Evolutionary conservation across 352 stramenopile genomes (phyloP).

Genomic region (Phytophthora ramorum): DNA sequence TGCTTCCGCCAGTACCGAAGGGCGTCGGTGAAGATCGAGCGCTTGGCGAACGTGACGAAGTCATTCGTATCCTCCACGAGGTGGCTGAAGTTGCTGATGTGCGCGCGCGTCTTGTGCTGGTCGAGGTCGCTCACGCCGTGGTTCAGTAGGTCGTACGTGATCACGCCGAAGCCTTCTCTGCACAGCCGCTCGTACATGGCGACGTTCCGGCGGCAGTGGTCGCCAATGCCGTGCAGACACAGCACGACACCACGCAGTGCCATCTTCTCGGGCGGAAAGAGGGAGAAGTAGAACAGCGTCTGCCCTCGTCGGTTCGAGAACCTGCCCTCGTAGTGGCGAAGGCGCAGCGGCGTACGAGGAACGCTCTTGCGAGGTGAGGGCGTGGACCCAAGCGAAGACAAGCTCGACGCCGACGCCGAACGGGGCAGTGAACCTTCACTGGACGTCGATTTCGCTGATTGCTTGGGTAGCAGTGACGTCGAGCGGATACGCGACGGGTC

Average conservation of each 20-base stretch:
- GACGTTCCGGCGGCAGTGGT: constrained; percentile 62
- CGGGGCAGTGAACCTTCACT: constrained; percentile 20
- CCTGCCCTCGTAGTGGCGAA: constrained; percentile 46
- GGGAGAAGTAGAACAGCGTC: constrained; percentile 60
- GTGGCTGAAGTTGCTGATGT: constrained; percentile 47
- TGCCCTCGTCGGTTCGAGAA: constrained; percentile 58
- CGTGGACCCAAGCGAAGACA: constrained; percentile 24
- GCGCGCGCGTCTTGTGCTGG: constrained; percentile 41
- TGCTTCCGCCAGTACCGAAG: constrained; percentile 45
- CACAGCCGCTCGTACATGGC: constrained; percentile 57
- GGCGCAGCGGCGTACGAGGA: constrained; percentile 37
- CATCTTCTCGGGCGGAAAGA: constrained; percentile 51
- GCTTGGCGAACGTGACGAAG: constrained; percentile 50
- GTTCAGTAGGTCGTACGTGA: constrained; percentile 63
- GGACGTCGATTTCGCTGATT: constrained; percentile 1
- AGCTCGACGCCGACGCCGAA: constrained; percentile 26
- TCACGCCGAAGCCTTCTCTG: constrained; percentile 55
- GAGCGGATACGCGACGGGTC: constrained; percentile 20
- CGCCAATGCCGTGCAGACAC: constrained; percentile 67
- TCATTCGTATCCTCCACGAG: constrained; percentile 55
- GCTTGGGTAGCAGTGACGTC: constrained; percentile 20
- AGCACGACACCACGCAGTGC: constrained; percentile 58
- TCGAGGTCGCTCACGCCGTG: constrained; percentile 50
- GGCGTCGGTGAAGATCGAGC: constrained; percentile 33
- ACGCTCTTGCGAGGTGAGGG: constrained; percentile 12